These are phyloP conservation scores for Blastosporella zonata DNA, from an alignment of 1,284 basidiomycete species.

Conservation along the genomic window DNA sequence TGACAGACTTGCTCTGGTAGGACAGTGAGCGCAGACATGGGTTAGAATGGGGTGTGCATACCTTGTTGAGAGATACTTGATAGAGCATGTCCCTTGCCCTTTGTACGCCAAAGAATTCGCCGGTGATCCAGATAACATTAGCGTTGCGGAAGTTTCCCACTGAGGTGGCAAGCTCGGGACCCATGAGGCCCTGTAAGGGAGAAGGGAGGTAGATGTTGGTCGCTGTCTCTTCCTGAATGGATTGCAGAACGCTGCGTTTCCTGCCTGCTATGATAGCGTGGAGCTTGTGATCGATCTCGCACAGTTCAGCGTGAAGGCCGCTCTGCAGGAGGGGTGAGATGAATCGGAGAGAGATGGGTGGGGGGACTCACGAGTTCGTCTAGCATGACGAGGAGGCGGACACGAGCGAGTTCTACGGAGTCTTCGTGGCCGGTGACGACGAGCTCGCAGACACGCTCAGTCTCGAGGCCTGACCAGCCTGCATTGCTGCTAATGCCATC, in stretches of 20 bases:
- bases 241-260: constrained; percentile 85
- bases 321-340: constrained; percentile 44
- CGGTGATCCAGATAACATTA: constrained; percentile 94
- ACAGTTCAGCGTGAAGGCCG: constrained; percentile 85
- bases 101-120: constrained; percentile 96
- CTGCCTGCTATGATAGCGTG: constrained; percentile 91
- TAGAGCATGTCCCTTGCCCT: constrained; percentile 93
- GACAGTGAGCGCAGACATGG: constrained; percentile 7
- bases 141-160: constrained; percentile 45
- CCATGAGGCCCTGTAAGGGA: constrained; percentile 83
- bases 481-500: constrained; percentile 73
- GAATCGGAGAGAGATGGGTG: constrained; percentile 10
- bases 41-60: constrained; percentile 33
- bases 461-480: constrained; percentile 87
- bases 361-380: constrained; percentile 79
- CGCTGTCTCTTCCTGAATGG: constrained; percentile 95
- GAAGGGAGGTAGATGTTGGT: constrained; percentile 97
- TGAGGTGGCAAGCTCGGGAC: constrained; percentile 48
- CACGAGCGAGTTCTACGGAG: constrained; percentile 88
- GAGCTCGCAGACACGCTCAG: constrained; percentile 90
- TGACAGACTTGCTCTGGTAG: constrained; percentile 80
- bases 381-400: constrained; percentile 88
- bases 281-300: constrained; percentile 94
- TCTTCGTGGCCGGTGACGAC: constrained; percentile 87
- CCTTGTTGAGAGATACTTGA: constrained; percentile 85